Base-by-base conservation (phyloP, 1,284 basidiomycete species). In the Fomitopsis palustris region DNA sequence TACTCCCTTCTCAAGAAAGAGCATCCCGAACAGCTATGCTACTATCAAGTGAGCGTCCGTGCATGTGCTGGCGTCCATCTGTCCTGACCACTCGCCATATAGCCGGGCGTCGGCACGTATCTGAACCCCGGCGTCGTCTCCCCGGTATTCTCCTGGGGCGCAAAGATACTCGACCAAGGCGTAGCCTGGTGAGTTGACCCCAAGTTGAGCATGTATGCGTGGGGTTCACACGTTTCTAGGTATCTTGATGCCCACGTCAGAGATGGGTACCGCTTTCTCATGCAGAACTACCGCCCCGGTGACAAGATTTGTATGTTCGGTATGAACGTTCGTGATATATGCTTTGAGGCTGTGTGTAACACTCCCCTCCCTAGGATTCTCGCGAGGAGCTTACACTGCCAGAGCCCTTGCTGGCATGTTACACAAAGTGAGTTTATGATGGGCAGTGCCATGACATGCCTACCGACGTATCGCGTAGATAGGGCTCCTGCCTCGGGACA, bases 221-320 rank as follows among this genome's bases (percentile, higher is more conserved):
- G 8, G 25, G n/a, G 35, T 43, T 42, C 39, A 29, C 33, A 2
- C 23, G 14, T 17, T 17, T 17, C 17, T n/a, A 72, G 70, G 74
- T 79, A 82, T 62, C 69, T 83, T 8, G 75, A 80, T 60, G 73
- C 74, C 10, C 82, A 85, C 68, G 79, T 84, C 58, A 81, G 79
- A 74, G 83, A 76, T 51, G 85, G 85, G 0, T 88, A 88, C 65
- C 74, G 78, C 57, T 89, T 86, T 65, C 69, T 89, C 42, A 86
- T 86, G 82, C 79, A 86, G 67, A 87, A 84, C 64, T 85, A 81
- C 62, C 67, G 71, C 17, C 67, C 69, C 19, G 79, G 77, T 9
- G 79, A 84, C 64, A 79, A 75, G 58, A 83, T 84, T 29, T 82
- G 78, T 64, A 75, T 85, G 19, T 84, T 85, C 64, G 78, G 79